These are phyloP conservation scores for Diaporthe amygdali DNA, from an alignment of 2,329 filamentous ascomycete genomes.

Conservation along the genomic window DNA sequence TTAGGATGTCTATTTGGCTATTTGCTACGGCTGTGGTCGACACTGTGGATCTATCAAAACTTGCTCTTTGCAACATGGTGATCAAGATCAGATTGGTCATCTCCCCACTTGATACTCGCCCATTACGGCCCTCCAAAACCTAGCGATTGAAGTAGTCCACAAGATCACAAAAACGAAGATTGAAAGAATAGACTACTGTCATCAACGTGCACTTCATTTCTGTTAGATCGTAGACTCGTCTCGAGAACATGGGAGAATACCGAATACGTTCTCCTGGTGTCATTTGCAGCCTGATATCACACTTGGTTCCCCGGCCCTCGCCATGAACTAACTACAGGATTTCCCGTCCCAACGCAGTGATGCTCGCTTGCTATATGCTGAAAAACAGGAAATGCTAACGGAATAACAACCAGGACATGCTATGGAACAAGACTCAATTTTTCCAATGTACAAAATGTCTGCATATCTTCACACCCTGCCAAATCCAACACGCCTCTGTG, in stretches of 20 bases:
- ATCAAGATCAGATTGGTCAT: not conserved
- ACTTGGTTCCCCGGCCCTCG: not conserved
- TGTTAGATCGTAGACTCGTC: not conserved
- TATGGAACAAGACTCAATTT: not conserved
- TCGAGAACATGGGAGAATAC: not conserved
- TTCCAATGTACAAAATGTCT: not conserved
- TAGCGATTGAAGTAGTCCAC: not conserved
- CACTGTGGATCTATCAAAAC: not conserved
- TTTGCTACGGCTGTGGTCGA: not conserved
- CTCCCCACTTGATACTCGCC: no score
- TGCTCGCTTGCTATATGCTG: conserved; percentile 19
- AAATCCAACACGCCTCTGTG: not conserved
- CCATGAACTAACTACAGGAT: not conserved
- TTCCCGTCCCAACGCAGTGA: conserved; percentile 3
- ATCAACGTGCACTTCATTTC: not conserved
- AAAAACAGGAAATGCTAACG: not conserved
- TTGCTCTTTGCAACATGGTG: not conserved
- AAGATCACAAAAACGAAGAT: not conserved
- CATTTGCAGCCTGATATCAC: not conserved
- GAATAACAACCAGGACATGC: not conserved
- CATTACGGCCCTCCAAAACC: not conserved
- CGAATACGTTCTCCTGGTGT: not conserved
- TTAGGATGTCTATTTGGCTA: not conserved
- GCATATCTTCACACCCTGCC: not conserved
- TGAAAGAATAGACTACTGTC: not conserved